Evolutionary conservation across 345 rosid genomes (phyloP).

Genomic region (Ailanthus altissimus): DNA sequence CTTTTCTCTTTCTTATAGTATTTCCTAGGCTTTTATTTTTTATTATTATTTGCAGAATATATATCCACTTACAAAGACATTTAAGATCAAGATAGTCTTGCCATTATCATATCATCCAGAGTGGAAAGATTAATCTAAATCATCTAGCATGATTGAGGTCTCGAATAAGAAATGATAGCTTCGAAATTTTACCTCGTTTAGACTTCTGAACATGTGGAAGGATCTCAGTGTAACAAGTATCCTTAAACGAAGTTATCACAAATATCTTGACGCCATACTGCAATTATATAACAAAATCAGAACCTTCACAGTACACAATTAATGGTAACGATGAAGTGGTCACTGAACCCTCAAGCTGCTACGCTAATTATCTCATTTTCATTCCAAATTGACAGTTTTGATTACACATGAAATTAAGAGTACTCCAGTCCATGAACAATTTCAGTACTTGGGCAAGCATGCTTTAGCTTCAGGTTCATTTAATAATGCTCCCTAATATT

Average conservation of each 20-base stretch:
- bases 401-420: background rate
- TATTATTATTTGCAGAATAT: too few relatives aligned
- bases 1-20: too few relatives aligned
- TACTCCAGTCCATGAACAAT: background rate
- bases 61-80: too few relatives aligned
- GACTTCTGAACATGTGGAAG: constrained; percentile 66
- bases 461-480: too few relatives aligned
- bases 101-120: too few relatives aligned
- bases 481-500: background rate
- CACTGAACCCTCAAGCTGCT: constrained; percentile 1
- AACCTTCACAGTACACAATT: background rate
- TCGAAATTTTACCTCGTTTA: constrained; percentile 56
- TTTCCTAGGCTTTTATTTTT: too few relatives aligned
- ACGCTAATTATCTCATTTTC: background rate
- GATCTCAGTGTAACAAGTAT: constrained; percentile 90
- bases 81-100: too few relatives aligned
- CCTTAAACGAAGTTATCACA: constrained; percentile 87
- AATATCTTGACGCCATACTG: constrained; percentile 92
- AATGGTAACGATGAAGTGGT: background rate
- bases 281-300: constrained; percentile 25
- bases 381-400: background rate
- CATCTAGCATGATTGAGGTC: background rate
- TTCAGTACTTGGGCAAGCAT: background rate
- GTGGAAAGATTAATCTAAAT: background rate
- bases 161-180: constrained; percentile 6